These are phyloP conservation scores for Aspergillus neoniger DNA, from an alignment of 2,329 filamentous ascomycete genomes.

Conservation along the genomic window DNA sequence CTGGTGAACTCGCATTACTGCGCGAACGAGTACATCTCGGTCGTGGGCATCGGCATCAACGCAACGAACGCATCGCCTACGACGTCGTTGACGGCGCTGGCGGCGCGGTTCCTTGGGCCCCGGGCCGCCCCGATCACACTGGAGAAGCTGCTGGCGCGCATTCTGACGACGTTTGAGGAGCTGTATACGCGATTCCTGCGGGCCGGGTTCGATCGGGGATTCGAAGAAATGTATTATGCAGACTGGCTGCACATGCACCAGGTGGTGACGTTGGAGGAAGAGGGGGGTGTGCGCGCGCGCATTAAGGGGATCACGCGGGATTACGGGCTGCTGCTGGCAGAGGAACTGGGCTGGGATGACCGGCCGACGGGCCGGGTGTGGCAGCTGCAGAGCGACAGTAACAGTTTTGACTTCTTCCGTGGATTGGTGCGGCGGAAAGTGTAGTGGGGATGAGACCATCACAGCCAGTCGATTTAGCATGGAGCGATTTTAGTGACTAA, in stretches of 20 bases:
- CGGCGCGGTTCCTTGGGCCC: conserved; percentile 48
- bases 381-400: conserved; percentile 91
- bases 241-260: conserved; percentile 84
- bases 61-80: conserved; percentile 81
- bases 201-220: conserved; percentile 69
- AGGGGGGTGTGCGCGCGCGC: conserved; percentile 71
- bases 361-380: conserved; percentile 74
- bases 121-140: conserved; percentile 61
- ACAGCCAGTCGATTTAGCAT: neutral
- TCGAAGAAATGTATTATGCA: conserved; percentile 77
- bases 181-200: conserved; percentile 75
- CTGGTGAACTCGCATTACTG: conserved; percentile 85
- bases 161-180: conserved; percentile 75
- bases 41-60: conserved; percentile 86
- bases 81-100: conserved; percentile 77
- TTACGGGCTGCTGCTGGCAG: conserved; percentile 82
- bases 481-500: no score
- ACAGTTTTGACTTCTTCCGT: conserved; percentile 97
- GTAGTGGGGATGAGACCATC: conserved; percentile 35
- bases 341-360: conserved; percentile 76
- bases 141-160: conserved; percentile 79
- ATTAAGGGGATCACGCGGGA: conserved; percentile 89
- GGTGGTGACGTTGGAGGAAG: conserved; percentile 74
- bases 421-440: conserved; percentile 81
- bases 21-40: conserved; percentile 74